These are phyloP conservation scores for Lenzites betulinus DNA, from an alignment of 768 basidiomycete genomes.

Conservation along the genomic window DNA sequence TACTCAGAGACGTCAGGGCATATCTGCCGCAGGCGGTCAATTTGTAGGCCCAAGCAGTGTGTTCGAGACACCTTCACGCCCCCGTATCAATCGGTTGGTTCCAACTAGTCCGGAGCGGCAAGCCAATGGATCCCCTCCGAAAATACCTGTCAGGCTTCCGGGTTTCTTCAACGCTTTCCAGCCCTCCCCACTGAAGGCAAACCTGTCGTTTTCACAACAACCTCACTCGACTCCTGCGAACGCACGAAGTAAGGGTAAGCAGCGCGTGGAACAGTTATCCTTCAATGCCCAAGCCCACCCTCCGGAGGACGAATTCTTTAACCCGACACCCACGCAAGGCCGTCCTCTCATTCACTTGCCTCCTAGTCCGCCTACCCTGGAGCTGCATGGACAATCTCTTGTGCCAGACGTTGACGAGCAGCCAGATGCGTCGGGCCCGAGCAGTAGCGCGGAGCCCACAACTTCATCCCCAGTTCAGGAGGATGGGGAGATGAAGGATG, in stretches of 20 bases:
- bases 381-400: not conserved
- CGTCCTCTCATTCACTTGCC: not conserved
- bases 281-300: not conserved
- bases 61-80: constrained; percentile 40
- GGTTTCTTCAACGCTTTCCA: constrained; percentile 33
- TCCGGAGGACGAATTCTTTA: constrained; percentile 20
- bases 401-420: not conserved
- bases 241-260: constrained; percentile 25
- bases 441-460: constrained; percentile 20
- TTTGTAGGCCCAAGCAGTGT: constrained; percentile 32
- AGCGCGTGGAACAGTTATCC: not conserved
- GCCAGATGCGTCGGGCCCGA: constrained; percentile 26
- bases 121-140: constrained; percentile 4
- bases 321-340: not conserved
- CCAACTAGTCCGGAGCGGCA: constrained; percentile 13
- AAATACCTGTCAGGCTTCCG: constrained; percentile 27
- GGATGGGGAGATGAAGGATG: constrained; percentile 31
- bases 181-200: constrained; percentile 9
- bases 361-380: not conserved
- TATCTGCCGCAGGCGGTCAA: constrained; percentile 29
- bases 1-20: constrained; percentile 40
- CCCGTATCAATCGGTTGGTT: constrained; percentile 34
- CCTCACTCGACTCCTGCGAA: constrained; percentile 9
- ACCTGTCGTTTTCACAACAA: constrained; percentile 13
- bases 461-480: constrained; percentile 10